phyloP scores from a whole-genome alignment of 768 basidiomycete genomes.

The Boletus vinaceobasis region DNA sequence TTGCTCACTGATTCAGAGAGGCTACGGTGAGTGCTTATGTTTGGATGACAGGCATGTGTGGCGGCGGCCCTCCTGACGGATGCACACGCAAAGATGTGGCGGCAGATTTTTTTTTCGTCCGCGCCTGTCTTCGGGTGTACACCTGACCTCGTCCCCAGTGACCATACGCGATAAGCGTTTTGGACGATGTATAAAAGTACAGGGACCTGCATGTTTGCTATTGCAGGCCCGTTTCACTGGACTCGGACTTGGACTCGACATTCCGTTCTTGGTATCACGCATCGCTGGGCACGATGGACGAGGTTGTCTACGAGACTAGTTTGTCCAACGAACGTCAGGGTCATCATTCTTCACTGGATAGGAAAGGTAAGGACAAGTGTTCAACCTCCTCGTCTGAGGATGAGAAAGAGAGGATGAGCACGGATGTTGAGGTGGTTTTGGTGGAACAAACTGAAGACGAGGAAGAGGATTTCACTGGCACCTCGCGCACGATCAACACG shows the following conservation, averaged over 20 bases:
- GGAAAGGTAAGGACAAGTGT: background rate
- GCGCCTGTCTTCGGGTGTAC: background rate
- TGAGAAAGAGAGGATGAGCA: background rate
- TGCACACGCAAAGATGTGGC: background rate
- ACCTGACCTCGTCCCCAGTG: background rate
- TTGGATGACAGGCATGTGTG: background rate
- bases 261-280: background rate
- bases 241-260: background rate
- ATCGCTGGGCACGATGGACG: background rate
- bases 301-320: background rate
- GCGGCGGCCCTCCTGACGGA: background rate
- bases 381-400: background rate
- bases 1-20: background rate
- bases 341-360: background rate
- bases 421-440: background rate
- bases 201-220: background rate
- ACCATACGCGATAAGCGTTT: slow-evolving; percentile 8
- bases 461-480: background rate
- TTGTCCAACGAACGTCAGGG: background rate
- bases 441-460: background rate
- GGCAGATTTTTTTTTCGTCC: background rate
- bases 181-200: background rate
- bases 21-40: background rate
- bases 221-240: background rate
- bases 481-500: slow-evolving; percentile 17